Evolutionary conservation across 768 basidiomycete species (phyloP).

Genomic region (Strobilomyces echinocephalus): DNA sequence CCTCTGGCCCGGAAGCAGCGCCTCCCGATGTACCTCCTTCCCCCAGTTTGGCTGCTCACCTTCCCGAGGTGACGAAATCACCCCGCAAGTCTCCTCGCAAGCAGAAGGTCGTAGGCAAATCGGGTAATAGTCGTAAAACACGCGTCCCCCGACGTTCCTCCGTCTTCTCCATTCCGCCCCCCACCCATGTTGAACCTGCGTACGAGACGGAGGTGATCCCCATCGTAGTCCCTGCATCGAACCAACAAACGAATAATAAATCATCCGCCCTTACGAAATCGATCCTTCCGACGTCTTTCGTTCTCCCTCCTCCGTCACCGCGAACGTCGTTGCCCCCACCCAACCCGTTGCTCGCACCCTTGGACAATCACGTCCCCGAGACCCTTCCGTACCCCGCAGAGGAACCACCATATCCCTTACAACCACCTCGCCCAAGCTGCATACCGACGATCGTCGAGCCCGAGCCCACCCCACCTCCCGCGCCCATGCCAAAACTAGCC

Average conservation of each 20-base stretch:
- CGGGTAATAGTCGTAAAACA: constrained; percentile 40
- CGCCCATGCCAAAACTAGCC: constrained; percentile 2
- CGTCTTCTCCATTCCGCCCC: constrained; percentile 33
- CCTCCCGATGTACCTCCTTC: constrained; percentile 12
- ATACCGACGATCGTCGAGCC: constrained; percentile 23
- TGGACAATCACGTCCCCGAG: constrained; percentile 18
- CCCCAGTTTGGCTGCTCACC: constrained; percentile 21
- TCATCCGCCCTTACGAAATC: constrained; percentile 34
- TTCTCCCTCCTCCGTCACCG: constrained; percentile 75
- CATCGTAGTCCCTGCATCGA: constrained; percentile 26
- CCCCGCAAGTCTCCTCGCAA: constrained; percentile 44
- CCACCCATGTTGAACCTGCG: constrained; percentile 37
- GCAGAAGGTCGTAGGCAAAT: constrained; percentile 45
- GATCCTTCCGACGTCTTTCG: constrained; percentile 65
- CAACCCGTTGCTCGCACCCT: constrained; percentile 34
- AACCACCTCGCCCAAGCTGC: constrained; percentile 7
- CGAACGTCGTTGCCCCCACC: constrained; percentile 51
- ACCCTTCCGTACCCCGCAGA: neutral
- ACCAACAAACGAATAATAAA: constrained; percentile 20
- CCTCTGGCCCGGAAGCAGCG: constrained; percentile 24
- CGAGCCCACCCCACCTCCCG: constrained; percentile 16
- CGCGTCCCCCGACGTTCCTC: constrained; percentile 45
- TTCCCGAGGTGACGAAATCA: constrained; percentile 35
- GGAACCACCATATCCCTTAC: neutral
- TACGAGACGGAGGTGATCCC: constrained; percentile 52